A percentile compares a stretch with the other conserved stretches of the same genome.
These are phyloP conservation scores for Akanthomyces lecanii DNA, from an alignment of 2,329 filamentous ascomycete species.

Conservation along the genomic window DNA sequence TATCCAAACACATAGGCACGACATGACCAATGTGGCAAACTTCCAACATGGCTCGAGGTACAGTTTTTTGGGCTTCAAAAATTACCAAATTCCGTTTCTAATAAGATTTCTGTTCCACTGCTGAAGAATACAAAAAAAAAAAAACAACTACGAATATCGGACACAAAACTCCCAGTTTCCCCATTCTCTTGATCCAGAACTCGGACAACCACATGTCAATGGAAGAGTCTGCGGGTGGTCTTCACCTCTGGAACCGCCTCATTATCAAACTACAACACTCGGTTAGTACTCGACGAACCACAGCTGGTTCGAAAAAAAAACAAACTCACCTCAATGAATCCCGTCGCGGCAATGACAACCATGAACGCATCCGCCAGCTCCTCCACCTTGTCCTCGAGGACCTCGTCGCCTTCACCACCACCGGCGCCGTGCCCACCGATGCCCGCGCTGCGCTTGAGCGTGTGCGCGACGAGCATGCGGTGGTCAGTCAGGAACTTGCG, in stretches of 20 bases:
- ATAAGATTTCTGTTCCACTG: neutral
- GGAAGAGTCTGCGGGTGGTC: slow-evolving; percentile 36
- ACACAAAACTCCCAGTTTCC: neutral
- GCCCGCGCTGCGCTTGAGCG: slow-evolving; percentile 84
- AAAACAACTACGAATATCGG: neutral
- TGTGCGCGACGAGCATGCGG: slow-evolving; percentile 75
- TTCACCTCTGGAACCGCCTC: slow-evolving; percentile 32
- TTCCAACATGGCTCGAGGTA: too few species aligned
- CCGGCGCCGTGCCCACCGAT: slow-evolving; percentile 52
- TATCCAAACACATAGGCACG: neutral
- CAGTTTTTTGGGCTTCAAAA: neutral
- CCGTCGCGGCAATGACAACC: slow-evolving; percentile 75
- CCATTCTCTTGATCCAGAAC: neutral
- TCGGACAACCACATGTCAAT: slow-evolving; percentile 24
- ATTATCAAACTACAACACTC: slow-evolving; percentile 36
- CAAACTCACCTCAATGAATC: slow-evolving; percentile 71
- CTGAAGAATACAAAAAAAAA: neutral
- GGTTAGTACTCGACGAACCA: neutral
- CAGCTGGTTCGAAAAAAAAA: neutral
- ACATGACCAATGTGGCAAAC: neutral
- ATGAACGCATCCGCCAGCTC: slow-evolving; percentile 84
- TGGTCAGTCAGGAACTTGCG: slow-evolving; percentile 78
- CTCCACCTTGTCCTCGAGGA: slow-evolving; percentile 58
- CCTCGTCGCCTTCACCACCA: slow-evolving; percentile 28
- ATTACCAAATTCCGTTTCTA: neutral